Conservation (phyloP, 148 eudicot genomes). For the Rhododendron williamsianum region DNA sequence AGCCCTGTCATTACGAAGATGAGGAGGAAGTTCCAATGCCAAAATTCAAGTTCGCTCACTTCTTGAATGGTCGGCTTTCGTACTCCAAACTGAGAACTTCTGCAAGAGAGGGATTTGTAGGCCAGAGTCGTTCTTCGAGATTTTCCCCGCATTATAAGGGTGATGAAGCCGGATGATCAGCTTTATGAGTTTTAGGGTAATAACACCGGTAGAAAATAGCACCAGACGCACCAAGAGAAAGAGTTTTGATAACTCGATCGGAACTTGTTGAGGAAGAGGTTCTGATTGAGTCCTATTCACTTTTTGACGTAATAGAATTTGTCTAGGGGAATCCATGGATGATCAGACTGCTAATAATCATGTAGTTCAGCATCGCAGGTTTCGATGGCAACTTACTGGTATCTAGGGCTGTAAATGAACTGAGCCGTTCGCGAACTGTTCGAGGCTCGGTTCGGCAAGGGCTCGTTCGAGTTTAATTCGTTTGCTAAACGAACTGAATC, state of each 20-base stretch:
- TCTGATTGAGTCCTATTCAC: not conserved
- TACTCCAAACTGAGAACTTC: slow-evolving; percentile 9
- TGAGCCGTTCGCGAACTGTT: too few species aligned
- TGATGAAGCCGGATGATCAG: not conserved
- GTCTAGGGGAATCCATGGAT: not conserved
- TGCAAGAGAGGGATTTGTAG: not conserved
- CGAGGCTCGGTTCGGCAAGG: too few species aligned
- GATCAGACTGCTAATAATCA: not conserved
- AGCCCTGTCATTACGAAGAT: not conserved
- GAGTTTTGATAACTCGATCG: not conserved
- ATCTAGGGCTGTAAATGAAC: too few species aligned
- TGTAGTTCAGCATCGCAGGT: not conserved
- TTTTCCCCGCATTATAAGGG: not conserved
- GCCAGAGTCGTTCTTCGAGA: not conserved
- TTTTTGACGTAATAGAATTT: not conserved
- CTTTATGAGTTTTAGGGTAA: not conserved
- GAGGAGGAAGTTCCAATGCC: not conserved
- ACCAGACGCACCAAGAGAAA: not conserved
- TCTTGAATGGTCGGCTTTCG: not conserved
- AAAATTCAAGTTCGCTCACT: slow-evolving; percentile 11
- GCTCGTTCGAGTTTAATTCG: too few species aligned
- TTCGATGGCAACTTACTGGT: not conserved
- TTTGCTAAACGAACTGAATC: too few species aligned
- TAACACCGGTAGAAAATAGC: not conserved
- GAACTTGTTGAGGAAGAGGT: not conserved